Percentiles rank a stretch among this genome's conserved stretches.
Conservation (phyloP, 2,329 filamentous ascomycete genomes). For the Pseudopyricularia cyperi region DNA sequence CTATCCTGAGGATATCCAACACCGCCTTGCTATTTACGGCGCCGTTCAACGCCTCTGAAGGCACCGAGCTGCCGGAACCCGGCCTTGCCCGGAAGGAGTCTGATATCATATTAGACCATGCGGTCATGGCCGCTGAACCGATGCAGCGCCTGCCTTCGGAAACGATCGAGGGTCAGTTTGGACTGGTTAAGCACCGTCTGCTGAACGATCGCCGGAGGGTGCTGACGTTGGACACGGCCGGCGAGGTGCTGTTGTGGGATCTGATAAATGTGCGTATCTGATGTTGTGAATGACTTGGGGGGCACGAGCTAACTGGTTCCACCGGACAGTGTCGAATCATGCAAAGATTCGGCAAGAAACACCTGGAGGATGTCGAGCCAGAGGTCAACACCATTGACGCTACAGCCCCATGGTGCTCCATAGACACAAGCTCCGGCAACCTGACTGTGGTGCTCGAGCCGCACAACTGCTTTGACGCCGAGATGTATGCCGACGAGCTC, state of each 20-base stretch:
- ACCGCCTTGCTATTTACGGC: conserved; percentile 61
- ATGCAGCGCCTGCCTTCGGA: conserved; percentile 59
- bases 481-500: conserved; percentile 90
- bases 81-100: conserved; percentile 36
- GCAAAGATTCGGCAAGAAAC: conserved; percentile 83
- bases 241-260: conserved; percentile 93
- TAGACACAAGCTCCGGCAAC: conserved; percentile 85
- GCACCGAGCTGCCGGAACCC: conserved; percentile 32
- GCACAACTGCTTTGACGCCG: conserved; percentile 93
- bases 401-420: conserved; percentile 90
- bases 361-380: conserved; percentile 82
- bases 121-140: conserved; percentile 40
- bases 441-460: conserved; percentile 85
- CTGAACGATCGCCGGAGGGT: conserved; percentile 84
- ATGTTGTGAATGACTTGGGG: not conserved
- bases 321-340: conserved; percentile 62
- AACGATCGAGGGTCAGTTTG: conserved; percentile 89
- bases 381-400: conserved; percentile 79
- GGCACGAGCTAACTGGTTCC: not conserved
- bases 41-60: conserved; percentile 26
- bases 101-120: conserved; percentile 38
- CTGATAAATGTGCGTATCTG: conserved; percentile 54
- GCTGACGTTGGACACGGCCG: conserved; percentile 84
- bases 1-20: conserved; percentile 72
- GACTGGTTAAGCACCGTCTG: conserved; percentile 82